Conservation (phyloP, 73 alveolate species). For the Paramecium biaurelia region DNA sequence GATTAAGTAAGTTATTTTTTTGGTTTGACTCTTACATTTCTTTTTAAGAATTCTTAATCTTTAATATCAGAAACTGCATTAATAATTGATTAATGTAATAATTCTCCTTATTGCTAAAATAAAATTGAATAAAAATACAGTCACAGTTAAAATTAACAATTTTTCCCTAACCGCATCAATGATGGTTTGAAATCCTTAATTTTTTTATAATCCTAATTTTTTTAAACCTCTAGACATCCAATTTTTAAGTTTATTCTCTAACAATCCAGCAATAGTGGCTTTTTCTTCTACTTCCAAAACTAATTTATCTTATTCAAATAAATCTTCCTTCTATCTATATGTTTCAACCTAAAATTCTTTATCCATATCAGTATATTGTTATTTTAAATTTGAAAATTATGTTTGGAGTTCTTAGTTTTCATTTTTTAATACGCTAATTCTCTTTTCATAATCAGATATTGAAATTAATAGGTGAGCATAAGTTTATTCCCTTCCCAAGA, state of each 20-base stretch:
- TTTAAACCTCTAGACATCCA: conserved; percentile 12
- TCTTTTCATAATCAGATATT: conserved; percentile 58
- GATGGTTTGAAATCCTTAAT: conserved; percentile 3
- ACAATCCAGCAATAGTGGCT: neutral
- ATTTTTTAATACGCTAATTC: conserved; percentile 7
- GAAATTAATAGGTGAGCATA: conserved; percentile 58
- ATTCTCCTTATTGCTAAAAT: neutral
- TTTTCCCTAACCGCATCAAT: neutral
- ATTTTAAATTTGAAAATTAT: conserved; percentile 24
- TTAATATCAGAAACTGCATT: neutral
- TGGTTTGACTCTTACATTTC: conserved; percentile 35
- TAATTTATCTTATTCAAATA: neutral
- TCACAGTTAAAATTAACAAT: neutral
- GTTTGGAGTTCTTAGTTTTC: conserved; percentile 37
- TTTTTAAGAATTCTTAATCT: neutral
- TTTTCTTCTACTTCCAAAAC: conserved; percentile 42
- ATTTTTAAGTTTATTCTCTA: neutral
- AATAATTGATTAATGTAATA: neutral
- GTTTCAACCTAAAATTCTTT: conserved; percentile 40
- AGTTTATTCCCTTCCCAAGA: conserved; percentile 57
- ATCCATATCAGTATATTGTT: conserved; percentile 49
- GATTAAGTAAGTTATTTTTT: neutral
- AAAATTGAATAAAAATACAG: neutral
- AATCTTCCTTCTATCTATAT: conserved; percentile 25
- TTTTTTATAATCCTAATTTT: neutral